Evolutionary conservation across 441 rosid species (phyloP).

Genomic region (Geranium incanum): DNA sequence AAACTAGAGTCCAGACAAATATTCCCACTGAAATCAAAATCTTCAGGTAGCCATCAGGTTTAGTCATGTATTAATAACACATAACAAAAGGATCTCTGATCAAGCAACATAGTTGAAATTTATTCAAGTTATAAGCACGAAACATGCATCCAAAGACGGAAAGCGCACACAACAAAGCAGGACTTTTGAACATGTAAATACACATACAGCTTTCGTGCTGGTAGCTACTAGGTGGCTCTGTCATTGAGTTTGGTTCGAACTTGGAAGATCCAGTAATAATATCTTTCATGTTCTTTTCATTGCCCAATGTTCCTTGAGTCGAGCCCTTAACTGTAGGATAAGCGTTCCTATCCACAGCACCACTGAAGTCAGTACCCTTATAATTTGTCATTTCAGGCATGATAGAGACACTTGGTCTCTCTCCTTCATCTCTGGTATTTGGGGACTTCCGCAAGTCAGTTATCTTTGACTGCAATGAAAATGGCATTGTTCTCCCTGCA

Average conservation of each 20-base stretch:
- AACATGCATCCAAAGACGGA: not conserved
- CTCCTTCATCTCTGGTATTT: constrained; percentile 56
- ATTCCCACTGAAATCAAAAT: not conserved
- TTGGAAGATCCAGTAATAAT: constrained; percentile 42
- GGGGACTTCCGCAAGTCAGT: constrained; percentile 52
- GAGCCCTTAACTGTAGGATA: constrained; percentile 38
- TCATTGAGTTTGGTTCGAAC: constrained; percentile 38
- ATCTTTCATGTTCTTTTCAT: constrained; percentile 52
- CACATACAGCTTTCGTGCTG: constrained; percentile 62
- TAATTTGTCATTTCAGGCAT: constrained; percentile 39
- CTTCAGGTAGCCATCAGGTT: not conserved
- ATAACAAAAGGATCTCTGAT: constrained; percentile 3
- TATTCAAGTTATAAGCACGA: not conserved
- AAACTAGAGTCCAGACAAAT: not conserved
- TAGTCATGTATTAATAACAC: not conserved
- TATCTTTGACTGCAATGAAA: constrained; percentile 81
- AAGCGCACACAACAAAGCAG: not conserved
- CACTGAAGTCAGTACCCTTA: constrained; percentile 36
- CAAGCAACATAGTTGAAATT: not conserved
- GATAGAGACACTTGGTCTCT: constrained; percentile 38
- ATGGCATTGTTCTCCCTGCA: constrained; percentile 92
- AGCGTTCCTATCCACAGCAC: constrained; percentile 37
- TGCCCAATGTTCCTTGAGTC: constrained; percentile 37
- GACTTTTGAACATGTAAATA: not conserved
- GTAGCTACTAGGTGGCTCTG: constrained; percentile 46